Base-by-base conservation (phyloP, 805 yeast species). In the Blastobotrys chiropterorum region DNA sequence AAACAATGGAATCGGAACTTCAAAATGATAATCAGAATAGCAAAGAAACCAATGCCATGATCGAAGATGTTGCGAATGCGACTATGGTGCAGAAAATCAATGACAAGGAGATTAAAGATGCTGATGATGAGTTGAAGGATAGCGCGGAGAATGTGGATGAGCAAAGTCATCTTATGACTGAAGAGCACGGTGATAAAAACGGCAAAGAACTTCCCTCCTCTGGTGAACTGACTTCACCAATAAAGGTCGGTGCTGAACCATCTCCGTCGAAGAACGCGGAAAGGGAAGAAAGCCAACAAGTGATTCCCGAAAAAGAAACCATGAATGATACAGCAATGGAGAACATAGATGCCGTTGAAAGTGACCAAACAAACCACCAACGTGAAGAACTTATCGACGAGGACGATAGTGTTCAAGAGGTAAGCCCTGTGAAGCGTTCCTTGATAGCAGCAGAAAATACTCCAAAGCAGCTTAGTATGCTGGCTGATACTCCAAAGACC, bases 381-480 rank as follows among this genome's bases (percentile, higher is more conserved):
- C n/a, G n/a, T n/a, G 46, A 44, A n/a, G 43, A 44, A 19, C 30
- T 6, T 5, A 40, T 15, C 7, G 46, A 44, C 46, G 38, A 44
- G 7, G 38, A 44, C 16, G 46, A 44, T n/a, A 44, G 19, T 44
- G 47, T 17, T 15, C 20, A 16, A n/a, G 39, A 44, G 20, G 6
- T 8, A 13, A 7, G 30, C 42, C 34, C 34, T 26, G 11, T 11
- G 34, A 26, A 26, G 11, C 11, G 11, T 11, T 6, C 11, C 5
- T 11, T 11, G 8, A 26, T 6, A 26, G 5, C 34, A 6, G 34
- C 34, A 6, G 5, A 5, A 11, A 5, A 11, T 26, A 26, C 34
- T 26, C 34, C 34, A n/a, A n/a, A n/a, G n/a, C n/a, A n/a, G n/a
- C n/a, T n/a, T n/a, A n/a, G 11, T 11, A 26, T 11, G 11, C 5